Percentiles rank a stretch among this genome's conserved stretches.
phyloP scores from a whole-genome alignment of 345 rosid genomes.

The Erysimum cheiranthoides region DNA sequence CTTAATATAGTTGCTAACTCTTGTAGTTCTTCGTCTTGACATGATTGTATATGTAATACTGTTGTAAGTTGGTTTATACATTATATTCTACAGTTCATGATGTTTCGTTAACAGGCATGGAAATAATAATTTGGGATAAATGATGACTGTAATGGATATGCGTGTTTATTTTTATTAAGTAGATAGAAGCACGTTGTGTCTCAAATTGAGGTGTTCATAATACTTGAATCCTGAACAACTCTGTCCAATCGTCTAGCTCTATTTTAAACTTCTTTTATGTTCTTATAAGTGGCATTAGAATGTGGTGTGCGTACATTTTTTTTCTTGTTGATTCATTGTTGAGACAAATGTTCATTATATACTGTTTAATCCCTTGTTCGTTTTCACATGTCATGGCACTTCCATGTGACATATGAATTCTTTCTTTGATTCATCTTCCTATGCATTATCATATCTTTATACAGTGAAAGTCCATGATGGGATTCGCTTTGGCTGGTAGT shows the following conservation, averaged over 20 bases:
- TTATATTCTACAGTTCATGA: not conserved
- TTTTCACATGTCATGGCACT: slow-evolving; percentile 13
- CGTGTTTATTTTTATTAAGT: slow-evolving; percentile 3
- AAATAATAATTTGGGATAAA: not conserved
- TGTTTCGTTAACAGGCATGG: slow-evolving; percentile 1
- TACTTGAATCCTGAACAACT: not conserved
- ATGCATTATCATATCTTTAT: slow-evolving; percentile 10
- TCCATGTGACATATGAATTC: slow-evolving; percentile 16
- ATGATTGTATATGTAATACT: slow-evolving; percentile 11
- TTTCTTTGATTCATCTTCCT: slow-evolving; percentile 10
- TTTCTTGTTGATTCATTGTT: not conserved
- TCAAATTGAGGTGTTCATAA: slow-evolving; percentile 13
- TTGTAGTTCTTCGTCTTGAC: slow-evolving; percentile 25
- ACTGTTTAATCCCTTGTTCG: slow-evolving; percentile 9
- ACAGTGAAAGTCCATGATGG: not conserved
- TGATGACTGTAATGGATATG: slow-evolving; percentile 21
- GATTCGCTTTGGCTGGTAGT: slow-evolving; percentile 17
- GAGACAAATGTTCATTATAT: not conserved
- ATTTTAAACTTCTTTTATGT: slow-evolving; percentile 12
- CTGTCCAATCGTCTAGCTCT: slow-evolving; percentile 4
- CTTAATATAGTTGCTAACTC: not conserved
- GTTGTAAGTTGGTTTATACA: slow-evolving; percentile 10
- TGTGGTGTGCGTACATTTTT: not conserved
- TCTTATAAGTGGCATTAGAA: not conserved
- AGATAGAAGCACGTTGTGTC: not conserved